Conservation (phyloP, 2,329 filamentous ascomycete species). For the Colletotrichum viniferum region DNA sequence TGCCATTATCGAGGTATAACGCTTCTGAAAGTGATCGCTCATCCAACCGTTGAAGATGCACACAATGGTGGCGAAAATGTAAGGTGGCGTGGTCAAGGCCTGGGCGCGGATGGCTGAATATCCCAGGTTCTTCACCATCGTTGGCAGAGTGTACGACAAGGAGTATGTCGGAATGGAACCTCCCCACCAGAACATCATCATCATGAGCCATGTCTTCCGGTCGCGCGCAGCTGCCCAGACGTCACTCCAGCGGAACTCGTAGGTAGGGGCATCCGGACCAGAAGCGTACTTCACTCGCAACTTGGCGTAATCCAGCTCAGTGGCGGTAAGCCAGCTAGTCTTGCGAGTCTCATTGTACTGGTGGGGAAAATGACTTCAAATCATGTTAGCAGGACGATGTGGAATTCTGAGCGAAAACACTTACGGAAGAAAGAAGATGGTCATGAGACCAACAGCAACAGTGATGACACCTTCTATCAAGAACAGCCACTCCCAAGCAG, state of each 20-base stretch:
- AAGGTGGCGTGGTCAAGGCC: constrained; percentile 33
- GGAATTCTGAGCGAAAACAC: neutral
- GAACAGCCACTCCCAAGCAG: neutral
- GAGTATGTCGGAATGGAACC: constrained; percentile 28
- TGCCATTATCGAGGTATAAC: constrained; percentile 21
- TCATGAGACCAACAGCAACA: neutral
- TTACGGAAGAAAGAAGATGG: neutral
- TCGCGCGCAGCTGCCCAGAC: constrained; percentile 21
- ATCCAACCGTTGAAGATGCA: constrained; percentile 35
- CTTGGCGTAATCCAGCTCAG: neutral
- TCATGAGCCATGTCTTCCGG: constrained; percentile 24
- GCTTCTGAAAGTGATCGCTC: constrained; percentile 39
- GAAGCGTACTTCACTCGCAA: neutral
- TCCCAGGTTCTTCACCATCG: constrained; percentile 31
- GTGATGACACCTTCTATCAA: neutral
- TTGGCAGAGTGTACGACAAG: constrained; percentile 29
- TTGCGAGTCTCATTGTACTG: neutral
- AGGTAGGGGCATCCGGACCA: constrained; percentile 9
- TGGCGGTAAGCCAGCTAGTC: neutral
- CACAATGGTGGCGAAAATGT: constrained; percentile 44
- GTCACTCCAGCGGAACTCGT: constrained; percentile 23
- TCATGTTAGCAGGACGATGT: neutral
- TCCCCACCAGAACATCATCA: constrained; percentile 29
- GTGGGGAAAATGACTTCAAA: neutral
- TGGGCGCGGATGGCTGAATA: constrained; percentile 30